These are phyloP conservation scores for Calcarisporium arbuscula DNA, from an alignment of 2,329 filamentous ascomycete genomes.

Conservation along the genomic window DNA sequence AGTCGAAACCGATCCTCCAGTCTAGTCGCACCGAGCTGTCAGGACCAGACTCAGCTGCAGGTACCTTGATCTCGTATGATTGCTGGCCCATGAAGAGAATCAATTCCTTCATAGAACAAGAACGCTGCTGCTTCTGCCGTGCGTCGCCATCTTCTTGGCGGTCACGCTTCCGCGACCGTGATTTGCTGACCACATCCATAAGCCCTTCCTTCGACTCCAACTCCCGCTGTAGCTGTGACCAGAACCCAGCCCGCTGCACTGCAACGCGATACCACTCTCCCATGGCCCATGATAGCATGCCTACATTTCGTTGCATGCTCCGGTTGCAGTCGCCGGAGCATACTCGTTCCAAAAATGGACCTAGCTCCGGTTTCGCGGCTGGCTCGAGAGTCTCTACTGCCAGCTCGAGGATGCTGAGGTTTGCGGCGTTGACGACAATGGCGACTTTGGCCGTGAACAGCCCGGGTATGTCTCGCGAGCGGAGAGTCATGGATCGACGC, in stretches of 20 bases:
- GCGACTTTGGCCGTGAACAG: conserved; percentile 53
- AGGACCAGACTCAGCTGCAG: conserved; percentile 24
- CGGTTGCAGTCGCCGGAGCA: conserved; percentile 31
- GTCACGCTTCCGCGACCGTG: conserved; percentile 17
- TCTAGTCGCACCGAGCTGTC: conserved; percentile 44
- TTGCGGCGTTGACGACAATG: conserved; percentile 51
- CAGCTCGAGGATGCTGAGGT: conserved; percentile 44
- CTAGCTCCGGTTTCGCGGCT: conserved; percentile 52
- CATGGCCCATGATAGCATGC: conserved; percentile 60
- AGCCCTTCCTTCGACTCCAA: conserved; percentile 30
- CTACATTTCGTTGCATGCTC: conserved; percentile 50
- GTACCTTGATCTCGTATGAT: conserved; percentile 37
- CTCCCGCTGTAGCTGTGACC: conserved; percentile 47
- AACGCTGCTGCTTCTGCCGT: conserved; percentile 15
- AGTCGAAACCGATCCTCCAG: conserved; percentile 63
- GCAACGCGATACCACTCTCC: conserved; percentile 61
- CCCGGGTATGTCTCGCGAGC: conserved; percentile 33
- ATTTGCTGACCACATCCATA: conserved; percentile 13
- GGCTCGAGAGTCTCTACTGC: conserved; percentile 50
- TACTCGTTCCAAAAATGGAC: conserved; percentile 42
- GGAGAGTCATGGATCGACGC: conserved; percentile 49
- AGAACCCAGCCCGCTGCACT: conserved; percentile 54
- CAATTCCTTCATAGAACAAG: conserved; percentile 34
- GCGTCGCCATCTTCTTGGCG: conserved; percentile 16
- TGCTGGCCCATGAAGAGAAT: conserved; percentile 48